phyloP scores from a whole-genome alignment of 2,329 filamentous ascomycete species.

The Biscogniauxia mediterranea region DNA sequence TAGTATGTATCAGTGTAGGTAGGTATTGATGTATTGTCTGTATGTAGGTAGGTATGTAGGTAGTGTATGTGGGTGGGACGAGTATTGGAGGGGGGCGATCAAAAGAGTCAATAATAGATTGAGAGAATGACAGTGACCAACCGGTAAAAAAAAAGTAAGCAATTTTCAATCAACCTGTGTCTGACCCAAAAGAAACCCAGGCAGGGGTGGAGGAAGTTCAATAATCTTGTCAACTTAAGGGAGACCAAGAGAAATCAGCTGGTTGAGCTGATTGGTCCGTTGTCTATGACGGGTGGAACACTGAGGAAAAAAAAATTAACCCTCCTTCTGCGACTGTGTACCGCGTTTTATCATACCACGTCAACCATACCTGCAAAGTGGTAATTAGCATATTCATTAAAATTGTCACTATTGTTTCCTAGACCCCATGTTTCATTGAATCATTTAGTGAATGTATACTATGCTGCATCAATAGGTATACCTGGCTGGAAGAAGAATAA shows the following conservation, averaged over 20 bases:
- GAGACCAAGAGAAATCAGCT: background rate
- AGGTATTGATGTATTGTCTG: background rate
- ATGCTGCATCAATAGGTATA: no score
- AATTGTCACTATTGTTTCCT: background rate
- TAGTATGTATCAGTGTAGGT: no score
- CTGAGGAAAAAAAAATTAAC: background rate
- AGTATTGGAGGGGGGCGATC: background rate
- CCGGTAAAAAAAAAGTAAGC: constrained; percentile 1
- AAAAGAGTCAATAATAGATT: background rate
- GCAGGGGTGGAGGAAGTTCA: background rate
- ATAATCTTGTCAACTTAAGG: background rate
- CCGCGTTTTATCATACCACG: background rate
- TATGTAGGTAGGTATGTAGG: constrained; percentile 6
- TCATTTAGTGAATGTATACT: no score
- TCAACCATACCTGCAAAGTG: background rate
- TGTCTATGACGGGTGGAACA: background rate
- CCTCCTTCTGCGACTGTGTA: background rate
- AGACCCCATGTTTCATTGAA: background rate
- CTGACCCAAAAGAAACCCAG: background rate
- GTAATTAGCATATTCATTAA: background rate
- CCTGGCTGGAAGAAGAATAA: no score
- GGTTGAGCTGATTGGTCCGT: background rate
- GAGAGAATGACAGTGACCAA: background rate
- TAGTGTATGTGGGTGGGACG: background rate
- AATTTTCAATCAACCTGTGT: constrained; percentile 5